These are phyloP conservation scores for Prunus yedoensis DNA, from an alignment of 331 rosid species.

Conservation along the genomic window DNA sequence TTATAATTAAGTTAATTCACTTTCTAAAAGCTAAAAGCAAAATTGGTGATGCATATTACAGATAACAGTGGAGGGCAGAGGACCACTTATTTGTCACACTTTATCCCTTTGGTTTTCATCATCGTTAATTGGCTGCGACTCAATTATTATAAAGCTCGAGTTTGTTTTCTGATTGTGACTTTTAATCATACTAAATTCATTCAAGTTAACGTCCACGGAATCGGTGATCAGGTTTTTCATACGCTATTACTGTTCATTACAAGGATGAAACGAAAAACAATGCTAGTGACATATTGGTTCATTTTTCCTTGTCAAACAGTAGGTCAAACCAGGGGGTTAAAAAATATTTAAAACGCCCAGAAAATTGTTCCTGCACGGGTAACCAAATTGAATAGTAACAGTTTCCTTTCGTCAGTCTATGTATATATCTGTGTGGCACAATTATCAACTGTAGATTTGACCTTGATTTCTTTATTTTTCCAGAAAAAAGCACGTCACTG, in stretches of 20 bases:
- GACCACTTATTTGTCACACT: not conserved
- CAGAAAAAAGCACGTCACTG: too few species aligned
- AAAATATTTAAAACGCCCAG: not conserved
- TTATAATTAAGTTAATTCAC: not conserved
- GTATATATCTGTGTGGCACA: not conserved
- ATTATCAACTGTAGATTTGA: not conserved
- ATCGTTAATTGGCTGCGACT: not conserved
- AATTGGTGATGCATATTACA: not conserved
- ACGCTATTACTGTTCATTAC: too few species aligned
- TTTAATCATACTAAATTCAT: not conserved
- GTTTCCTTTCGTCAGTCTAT: too few species aligned
- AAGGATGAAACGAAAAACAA: too few species aligned
- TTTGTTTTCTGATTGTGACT: not conserved
- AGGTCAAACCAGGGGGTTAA: not conserved
- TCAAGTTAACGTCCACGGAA: not conserved
- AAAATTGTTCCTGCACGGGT: not conserved
- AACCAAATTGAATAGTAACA: too few species aligned
- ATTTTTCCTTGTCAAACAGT: not conserved
- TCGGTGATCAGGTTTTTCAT: not conserved
- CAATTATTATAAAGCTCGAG: not conserved
- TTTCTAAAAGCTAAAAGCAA: not conserved
- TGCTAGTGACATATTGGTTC: not conserved
- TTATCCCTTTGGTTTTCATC: not conserved
- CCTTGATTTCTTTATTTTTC: too few species aligned
- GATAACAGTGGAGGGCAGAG: not conserved